These are phyloP conservation scores for Kockiozyma suomiensis DNA, from an alignment of 805 yeast species.

Conservation along the genomic window DNA sequence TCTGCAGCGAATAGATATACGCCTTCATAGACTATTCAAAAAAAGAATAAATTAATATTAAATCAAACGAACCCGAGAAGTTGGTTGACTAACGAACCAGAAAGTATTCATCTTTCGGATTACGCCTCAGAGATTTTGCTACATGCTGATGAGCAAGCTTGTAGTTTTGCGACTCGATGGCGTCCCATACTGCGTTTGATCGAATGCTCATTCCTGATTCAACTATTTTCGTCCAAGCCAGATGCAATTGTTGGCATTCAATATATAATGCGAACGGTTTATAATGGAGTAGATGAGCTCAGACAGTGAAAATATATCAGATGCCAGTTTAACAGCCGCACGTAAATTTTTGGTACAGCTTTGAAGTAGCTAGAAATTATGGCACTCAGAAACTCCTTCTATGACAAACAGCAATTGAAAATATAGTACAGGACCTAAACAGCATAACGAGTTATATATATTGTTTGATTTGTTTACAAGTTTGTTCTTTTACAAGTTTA, in stretches of 20 bases:
- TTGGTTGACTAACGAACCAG: conserved; percentile 9
- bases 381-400: too few species aligned
- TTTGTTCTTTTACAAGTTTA: too few species aligned
- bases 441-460: too few species aligned
- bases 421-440: too few species aligned
- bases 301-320: too few species aligned
- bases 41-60: background rate
- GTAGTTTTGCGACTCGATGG: conserved; percentile 32
- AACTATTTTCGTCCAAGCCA: background rate
- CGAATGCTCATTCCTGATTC: conserved; percentile 4
- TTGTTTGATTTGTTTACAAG: too few species aligned
- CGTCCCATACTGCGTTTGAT: conserved; percentile 31
- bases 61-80: too few species aligned
- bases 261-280: background rate
- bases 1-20: conserved; percentile 26
- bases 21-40: conserved; percentile 24
- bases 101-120: conserved; percentile 28
- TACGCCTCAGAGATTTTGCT: conserved; percentile 29
- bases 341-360: too few species aligned
- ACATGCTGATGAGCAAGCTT: conserved; percentile 31
- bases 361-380: too few species aligned
- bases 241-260: background rate
- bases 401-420: too few species aligned
- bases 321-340: too few species aligned
- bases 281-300: too few species aligned